phyloP scores from a whole-genome alignment of 2,329 filamentous ascomycete genomes.

The Colletotrichum tabaci region DNA sequence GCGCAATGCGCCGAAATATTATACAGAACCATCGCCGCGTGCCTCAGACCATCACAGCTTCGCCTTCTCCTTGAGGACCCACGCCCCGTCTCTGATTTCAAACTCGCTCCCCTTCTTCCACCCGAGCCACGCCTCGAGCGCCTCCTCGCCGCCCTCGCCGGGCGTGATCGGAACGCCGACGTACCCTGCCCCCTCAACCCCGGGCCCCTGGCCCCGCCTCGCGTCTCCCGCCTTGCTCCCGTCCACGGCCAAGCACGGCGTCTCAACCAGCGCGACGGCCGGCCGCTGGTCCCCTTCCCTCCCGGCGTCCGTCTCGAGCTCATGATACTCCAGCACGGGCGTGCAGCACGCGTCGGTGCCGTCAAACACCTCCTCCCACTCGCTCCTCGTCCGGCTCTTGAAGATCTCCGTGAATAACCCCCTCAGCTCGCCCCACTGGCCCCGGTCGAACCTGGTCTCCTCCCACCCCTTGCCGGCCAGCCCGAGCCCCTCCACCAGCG shows the following conservation, averaged over 20 bases:
- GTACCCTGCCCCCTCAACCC: conserved; percentile 79
- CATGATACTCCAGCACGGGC: conserved; percentile 83
- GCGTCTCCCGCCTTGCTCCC: conserved; percentile 57
- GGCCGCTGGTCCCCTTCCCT: conserved; percentile 80
- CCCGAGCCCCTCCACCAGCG: conserved; percentile 76
- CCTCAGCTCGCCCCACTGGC: conserved; percentile 78
- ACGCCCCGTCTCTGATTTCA: conserved; percentile 73
- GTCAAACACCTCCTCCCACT: conserved; percentile 92
- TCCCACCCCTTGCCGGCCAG: conserved; percentile 68
- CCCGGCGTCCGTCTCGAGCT: conserved; percentile 71
- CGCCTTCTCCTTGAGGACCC: conserved; percentile 63
- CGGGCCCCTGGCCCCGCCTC: conserved; percentile 74
- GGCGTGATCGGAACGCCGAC: conserved; percentile 70
- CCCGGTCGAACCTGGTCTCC: conserved; percentile 69
- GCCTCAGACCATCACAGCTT: conserved; percentile 49
- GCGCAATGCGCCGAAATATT: not conserved
- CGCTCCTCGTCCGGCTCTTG: conserved; percentile 75
- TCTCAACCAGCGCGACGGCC: conserved; percentile 76
- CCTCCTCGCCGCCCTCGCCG: conserved; percentile 80
- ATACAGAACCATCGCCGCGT: not conserved
- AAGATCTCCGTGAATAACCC: conserved; percentile 75
- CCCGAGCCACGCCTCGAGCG: conserved; percentile 80
- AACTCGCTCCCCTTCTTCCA: conserved; percentile 83
- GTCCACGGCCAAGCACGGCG: conserved; percentile 77
- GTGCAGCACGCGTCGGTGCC: conserved; percentile 93